Evolutionary conservation across 441 rosid species (phyloP).

Genomic region (Breynia disticha): DNA sequence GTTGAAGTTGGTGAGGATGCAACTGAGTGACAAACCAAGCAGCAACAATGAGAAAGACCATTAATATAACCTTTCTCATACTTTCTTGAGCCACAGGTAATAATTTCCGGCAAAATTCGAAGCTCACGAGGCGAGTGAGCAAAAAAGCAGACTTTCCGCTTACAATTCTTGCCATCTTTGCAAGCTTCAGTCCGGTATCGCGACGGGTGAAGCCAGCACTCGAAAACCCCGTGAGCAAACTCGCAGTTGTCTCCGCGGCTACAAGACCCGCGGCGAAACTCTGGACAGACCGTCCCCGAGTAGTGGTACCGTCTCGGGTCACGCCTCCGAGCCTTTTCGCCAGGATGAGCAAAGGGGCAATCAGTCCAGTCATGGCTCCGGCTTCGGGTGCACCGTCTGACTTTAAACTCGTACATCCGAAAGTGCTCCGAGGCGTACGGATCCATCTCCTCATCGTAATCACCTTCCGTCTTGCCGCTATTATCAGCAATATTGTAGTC

Average conservation of each 20-base stretch:
- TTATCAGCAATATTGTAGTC: conserved; percentile 12
- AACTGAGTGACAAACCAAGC: conserved; percentile 38
- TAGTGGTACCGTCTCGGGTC: conserved; percentile 51
- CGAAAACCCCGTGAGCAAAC: conserved; percentile 83
- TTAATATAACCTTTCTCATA: conserved; percentile 10
- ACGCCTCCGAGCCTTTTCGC: conserved; percentile 69
- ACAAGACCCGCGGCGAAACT: conserved; percentile 38
- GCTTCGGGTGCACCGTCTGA: conserved; percentile 63
- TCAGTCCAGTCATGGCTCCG: conserved; percentile 84
- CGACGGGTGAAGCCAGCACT: conserved; percentile 89
- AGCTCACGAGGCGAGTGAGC: conserved; percentile 80
- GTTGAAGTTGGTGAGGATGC: conserved; percentile 66
- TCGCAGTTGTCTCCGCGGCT: conserved; percentile 74
- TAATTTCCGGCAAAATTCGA: conserved; percentile 15
- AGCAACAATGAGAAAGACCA: conserved; percentile 41
- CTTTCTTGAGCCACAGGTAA: conserved; percentile 9
- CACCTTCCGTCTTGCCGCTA: neutral
- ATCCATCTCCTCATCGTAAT: conserved; percentile 12
- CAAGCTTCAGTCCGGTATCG: conserved; percentile 82
- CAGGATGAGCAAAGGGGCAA: conserved; percentile 65
- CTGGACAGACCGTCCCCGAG: conserved; percentile 48
- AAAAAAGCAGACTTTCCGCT: conserved; percentile 73
- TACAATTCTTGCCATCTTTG: conserved; percentile 73
- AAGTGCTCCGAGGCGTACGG: conserved; percentile 75
- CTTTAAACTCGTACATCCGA: conserved; percentile 73